Conservation (phyloP, 2,329 filamentous ascomycete genomes). For the Dryadomyces sulphureus region DNA sequence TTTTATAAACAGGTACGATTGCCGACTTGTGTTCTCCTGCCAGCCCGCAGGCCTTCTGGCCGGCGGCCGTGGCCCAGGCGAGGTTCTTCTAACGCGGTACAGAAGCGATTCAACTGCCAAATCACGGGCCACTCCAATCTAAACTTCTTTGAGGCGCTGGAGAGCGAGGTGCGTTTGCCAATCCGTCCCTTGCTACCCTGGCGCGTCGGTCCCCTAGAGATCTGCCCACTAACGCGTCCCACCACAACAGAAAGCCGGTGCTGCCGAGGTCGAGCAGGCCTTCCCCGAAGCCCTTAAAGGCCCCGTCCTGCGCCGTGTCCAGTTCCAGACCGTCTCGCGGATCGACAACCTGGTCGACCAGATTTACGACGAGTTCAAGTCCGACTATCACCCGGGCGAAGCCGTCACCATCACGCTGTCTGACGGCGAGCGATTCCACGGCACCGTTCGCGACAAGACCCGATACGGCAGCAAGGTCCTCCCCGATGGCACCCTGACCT, state of each 20-base stretch:
- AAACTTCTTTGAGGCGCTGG: slow-evolving; percentile 82
- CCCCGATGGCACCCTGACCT: slow-evolving; percentile 54
- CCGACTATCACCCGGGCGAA: slow-evolving; percentile 84
- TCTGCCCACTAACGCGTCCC: neutral
- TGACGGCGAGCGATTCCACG: slow-evolving; percentile 55
- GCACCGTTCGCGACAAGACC: slow-evolving; percentile 72
- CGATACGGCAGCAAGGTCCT: slow-evolving; percentile 50
- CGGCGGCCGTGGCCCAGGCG: neutral
- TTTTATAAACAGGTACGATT: slow-evolving; percentile 69
- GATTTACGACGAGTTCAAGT: slow-evolving; percentile 66
- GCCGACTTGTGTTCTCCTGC: neutral
- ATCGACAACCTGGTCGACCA: slow-evolving; percentile 67
- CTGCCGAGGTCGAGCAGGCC: slow-evolving; percentile 75
- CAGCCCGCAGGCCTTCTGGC: too few relatives aligned
- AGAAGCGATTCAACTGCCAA: slow-evolving; percentile 87
- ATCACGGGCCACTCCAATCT: slow-evolving; percentile 87
- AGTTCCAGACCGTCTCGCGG: slow-evolving; percentile 77
- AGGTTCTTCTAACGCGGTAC: slow-evolving; percentile 8
- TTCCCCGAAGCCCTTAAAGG: slow-evolving; percentile 88
- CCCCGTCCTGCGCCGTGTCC: slow-evolving; percentile 77
- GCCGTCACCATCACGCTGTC: slow-evolving; percentile 58
- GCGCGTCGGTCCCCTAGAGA: slow-evolving; percentile 5
- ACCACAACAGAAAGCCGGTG: slow-evolving; percentile 51
- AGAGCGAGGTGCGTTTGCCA: slow-evolving; percentile 61
- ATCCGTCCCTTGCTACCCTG: neutral